Base-by-base conservation (phyloP, 192 early-diverging fungal species). In the Chytriomyces hyalinus region DNA sequence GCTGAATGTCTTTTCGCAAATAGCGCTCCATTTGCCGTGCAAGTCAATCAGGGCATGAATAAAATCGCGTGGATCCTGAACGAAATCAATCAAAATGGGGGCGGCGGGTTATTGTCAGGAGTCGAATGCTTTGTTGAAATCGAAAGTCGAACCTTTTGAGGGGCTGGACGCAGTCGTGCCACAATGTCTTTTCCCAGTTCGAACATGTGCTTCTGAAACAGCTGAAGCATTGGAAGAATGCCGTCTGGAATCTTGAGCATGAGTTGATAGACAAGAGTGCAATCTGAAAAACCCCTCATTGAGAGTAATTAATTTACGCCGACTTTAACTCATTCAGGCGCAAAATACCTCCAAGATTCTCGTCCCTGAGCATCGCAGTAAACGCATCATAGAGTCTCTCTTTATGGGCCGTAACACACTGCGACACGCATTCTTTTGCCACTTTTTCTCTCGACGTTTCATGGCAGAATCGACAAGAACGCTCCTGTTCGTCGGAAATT, bases 371-470 rank as follows among this genome's bases (percentile, higher is more conserved):
- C 92, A 96, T 94, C 7, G 46, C 75, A 49, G 86, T 84, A 80
- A 96, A 92, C 74, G 93, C 93, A 20, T 82, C 70, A 49, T 92
- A 82, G 51, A 96, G 90, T 17, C 78, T 78, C 26, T 78, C 61
- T 78, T 89, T 82, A 79, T 96, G 91, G 7, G 83, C 88, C 2
- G 90, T 80, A 43, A 94, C 87, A 72, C 92, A 96, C 69, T 94
- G 91, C 3, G 84, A 80, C 76, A 94, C 91, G 67, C 90, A 94
- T 76, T 92, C 92, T 79, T 85, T 87, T 15, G 92, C 78, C 79
- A 93, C 91, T 65, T 89, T 87, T 43, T 86, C 85, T 77, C 89
- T 85, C 5, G 93, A 93, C 28, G 90, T 90, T 9, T 77, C 71
- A 76, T 94, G 90, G 48, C 88, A 90, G 61, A 88, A 91, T 49